Base-by-base conservation (phyloP, 805 yeast species). In the Saccharomycopsis sp. region DNA sequence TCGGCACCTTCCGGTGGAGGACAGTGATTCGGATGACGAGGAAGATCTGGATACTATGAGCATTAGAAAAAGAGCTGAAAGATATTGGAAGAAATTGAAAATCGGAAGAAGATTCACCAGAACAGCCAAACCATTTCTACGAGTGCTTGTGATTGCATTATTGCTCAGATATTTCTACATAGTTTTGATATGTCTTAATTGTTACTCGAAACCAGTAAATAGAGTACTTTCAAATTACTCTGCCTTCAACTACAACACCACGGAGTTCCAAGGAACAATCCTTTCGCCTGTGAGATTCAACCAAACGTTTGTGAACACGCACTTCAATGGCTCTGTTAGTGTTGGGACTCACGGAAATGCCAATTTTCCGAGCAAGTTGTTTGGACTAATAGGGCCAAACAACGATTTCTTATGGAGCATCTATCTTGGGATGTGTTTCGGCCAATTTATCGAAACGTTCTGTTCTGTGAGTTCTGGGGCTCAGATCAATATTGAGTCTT, bases 371-470 rank as follows among this genome's bases (percentile, higher is more conserved):
- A 24, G 9, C 20, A 19, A 44, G 53, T n/a, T 3, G 57, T 44
- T 56, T 62, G 51, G 59, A 29, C 34, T 49, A 15, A 20, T 61
- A 63, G 80, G 81, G 2, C 87, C 89, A 14, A 73, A 78, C 3
- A 77, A 82, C 8, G 76, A 72, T 23, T 75, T 78, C 63, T 77
- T 78, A 65, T 84, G 88, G 82, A 83, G 82, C 14, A 74, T 78
- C 3, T 87, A 82, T 65, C 66, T 82, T 34, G 70, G 82, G 1
- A 72, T 84, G 58, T 85, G 92, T 67, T 67, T 79, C 23, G 82
- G 83, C 64, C 84, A 84, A 66, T 83, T 84, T 56, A 69, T 83
- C 15, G 93, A 88, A 69, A 82, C 89, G 0, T 83, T 86, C 64
- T 73, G 83, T 8, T 75, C 86, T 2, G 81, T 80, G 25, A 75